Base-by-base conservation (phyloP, 2,329 filamentous ascomycete species). In the Tolypocladium album region DNA sequence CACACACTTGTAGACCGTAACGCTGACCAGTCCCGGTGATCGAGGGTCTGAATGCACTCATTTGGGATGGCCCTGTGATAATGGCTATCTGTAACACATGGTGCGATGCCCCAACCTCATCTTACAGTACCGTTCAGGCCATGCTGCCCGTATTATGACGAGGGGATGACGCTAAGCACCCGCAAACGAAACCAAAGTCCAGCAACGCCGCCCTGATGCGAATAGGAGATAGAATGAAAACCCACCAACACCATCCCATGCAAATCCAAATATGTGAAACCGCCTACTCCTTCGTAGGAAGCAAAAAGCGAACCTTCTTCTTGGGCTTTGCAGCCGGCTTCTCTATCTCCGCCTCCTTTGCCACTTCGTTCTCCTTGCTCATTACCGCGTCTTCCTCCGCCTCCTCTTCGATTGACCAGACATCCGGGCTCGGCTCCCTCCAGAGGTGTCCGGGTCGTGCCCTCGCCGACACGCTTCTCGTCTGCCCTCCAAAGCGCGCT, bases 381-480 rank as follows among this genome's bases (percentile, higher is more conserved):
- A 76, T 71, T 24, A 75, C 70, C 31, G 78, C 68, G 65, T 82
- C 79, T 66, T 81, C 79, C 70, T 83, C 81, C 1, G 79, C 78
- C 71, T 84, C 81, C 68, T 85, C 82, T 69, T 82, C 78, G 60
- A 85, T 85, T 38, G 79, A 79, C 78, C 81, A 85, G 4, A 85
- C 82, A 58, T 84, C 81, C 0, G 81, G 81, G 66, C 82, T 84
- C 8, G 82, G 82, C 70, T 82, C 78, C 43, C 81, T 74, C 82
- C 82, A 85, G 1, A 82, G 65, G 56, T 73, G 72, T 22, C 69
- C 66, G 11, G 79, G 77, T 52, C 76, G 74, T 61, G 66, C 74
- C 40, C 69, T 71, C 56, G 66, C 65, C 34, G 71, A 69, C 50
- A 67, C 61, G 59, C 67, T 71, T 15, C 68, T 61, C 42, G 68